These are phyloP conservation scores for Ophiostoma sp. DNA, from an alignment of 2,329 filamentous ascomycete species.

Conservation along the genomic window DNA sequence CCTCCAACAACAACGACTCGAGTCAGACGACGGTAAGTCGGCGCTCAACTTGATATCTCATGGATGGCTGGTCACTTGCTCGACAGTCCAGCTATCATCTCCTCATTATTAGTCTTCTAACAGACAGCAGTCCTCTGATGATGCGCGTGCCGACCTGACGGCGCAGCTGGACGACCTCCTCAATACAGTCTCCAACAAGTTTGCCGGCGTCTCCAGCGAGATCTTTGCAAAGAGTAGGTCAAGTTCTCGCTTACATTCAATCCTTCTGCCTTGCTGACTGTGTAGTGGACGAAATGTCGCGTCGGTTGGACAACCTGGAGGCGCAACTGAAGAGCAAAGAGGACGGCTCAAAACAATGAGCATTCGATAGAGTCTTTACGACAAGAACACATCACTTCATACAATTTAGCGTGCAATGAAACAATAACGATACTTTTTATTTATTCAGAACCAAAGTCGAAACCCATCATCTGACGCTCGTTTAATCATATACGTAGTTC, in stretches of 20 bases:
- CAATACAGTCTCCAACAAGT: slow-evolving; percentile 81
- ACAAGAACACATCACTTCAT: background rate
- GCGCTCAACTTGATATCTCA: background rate
- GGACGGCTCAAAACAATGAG: slow-evolving; percentile 30
- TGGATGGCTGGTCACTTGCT: background rate
- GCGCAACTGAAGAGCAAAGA: slow-evolving; percentile 63
- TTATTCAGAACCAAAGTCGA: background rate
- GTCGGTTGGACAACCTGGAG: slow-evolving; percentile 80
- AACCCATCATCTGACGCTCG: background rate
- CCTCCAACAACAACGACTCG: slow-evolving; percentile 40
- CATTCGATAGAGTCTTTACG: too few species aligned
- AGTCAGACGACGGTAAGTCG: slow-evolving; percentile 41
- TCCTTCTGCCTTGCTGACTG: background rate
- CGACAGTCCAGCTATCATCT: too few species aligned
- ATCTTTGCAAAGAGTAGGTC: slow-evolving; percentile 81
- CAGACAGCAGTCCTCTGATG: slow-evolving; percentile 42
- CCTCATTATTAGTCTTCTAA: background rate
- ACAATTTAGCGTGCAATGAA: background rate
- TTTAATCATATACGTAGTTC: background rate
- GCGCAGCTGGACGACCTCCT: slow-evolving; percentile 84
- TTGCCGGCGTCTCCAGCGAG: slow-evolving; percentile 79
- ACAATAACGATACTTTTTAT: background rate
- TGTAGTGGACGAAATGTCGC: slow-evolving; percentile 91
- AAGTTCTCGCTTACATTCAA: background rate
- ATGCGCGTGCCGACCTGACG: slow-evolving; percentile 64